A percentile compares a stretch with the other conserved stretches of the same genome.
phyloP scores from a whole-genome alignment of 164 flowering plant genomes.

The Annona cherimola region DNA sequence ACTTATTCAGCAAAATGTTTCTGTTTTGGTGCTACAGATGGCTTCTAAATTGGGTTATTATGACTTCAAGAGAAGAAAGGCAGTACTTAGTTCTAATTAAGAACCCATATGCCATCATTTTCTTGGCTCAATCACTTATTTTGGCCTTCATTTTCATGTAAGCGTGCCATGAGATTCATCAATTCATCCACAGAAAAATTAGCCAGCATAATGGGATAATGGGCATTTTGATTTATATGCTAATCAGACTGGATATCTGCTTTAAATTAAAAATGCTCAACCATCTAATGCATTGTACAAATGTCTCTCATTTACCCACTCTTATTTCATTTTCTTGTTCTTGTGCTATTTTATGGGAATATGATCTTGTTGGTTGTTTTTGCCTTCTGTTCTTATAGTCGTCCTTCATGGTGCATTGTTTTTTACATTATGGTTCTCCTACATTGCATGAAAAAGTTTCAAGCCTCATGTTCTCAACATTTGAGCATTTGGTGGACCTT shows the following conservation, averaged over 20 bases:
- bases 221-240: not conserved
- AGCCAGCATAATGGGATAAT: not conserved
- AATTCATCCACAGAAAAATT: not conserved
- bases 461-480: constrained; percentile 82
- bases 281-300: too few species aligned
- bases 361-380: too few species aligned
- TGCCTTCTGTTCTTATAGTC: not conserved
- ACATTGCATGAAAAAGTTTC: constrained; percentile 44
- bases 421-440: not conserved
- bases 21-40: not conserved
- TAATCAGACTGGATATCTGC: not conserved
- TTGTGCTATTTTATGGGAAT: too few species aligned
- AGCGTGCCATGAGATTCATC: not conserved
- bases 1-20: too few species aligned
- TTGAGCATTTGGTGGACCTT: constrained; percentile 82
- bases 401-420: not conserved
- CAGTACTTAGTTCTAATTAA: not conserved
- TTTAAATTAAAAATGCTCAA: too few species aligned
- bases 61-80: not conserved
- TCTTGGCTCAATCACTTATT: not conserved
- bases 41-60: not conserved
- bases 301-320: not conserved
- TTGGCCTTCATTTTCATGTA: too few species aligned
- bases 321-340: not conserved
- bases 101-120: not conserved